Base-by-base conservation (phyloP, 2,329 filamentous ascomycete species). In the Dothideomycetidae sp. region DNA sequence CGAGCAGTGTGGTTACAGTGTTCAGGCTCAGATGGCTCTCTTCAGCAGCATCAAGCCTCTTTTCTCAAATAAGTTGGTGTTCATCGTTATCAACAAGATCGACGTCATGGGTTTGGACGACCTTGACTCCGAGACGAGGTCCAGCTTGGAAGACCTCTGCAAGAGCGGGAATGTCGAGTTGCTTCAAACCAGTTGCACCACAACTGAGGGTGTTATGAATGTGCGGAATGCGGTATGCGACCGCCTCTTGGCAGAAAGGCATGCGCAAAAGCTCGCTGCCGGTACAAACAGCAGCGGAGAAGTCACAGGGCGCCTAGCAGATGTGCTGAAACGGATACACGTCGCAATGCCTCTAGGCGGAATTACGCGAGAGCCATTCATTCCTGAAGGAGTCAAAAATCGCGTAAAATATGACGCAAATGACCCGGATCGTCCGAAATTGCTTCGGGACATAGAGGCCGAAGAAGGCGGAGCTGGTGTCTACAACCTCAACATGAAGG, bases 51-150 rank as follows among this genome's bases (percentile, higher is more conserved):
- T 96, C 62, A 93, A 92, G 66, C 90, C 90, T 19, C 70, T 98
- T 14, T 98, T 98, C 57, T 78, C 85, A 37, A 94, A 96, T 67
- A 96, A 96, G 67, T 72, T 96, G 33, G 88, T 96, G 31, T 96
- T 93, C 58, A 72, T 98, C 41, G 83, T 96, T 40, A 72, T 96
- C 63, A 98, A 98, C 77, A 98, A 98, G 71, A 94, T 94, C 49
- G 90, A 98, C 59, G 74, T 96, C 42, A 75, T 79, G 55, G 74
- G 77, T 42, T 85, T 86, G 1, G 84, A 93, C 53, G 85, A 96
- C 54, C 66, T 98, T 26, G 81, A 90, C 46, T 64, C 74, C 5
- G 81, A 82, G 50, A 75, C 78, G 15, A 80, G 88, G 56, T 73
- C 75, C 39, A 72, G 88, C 53, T 65, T 98, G 29, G 75, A 93